Base-by-base conservation (phyloP, 805 yeast species). In the Yarrowia sp. region DNA sequence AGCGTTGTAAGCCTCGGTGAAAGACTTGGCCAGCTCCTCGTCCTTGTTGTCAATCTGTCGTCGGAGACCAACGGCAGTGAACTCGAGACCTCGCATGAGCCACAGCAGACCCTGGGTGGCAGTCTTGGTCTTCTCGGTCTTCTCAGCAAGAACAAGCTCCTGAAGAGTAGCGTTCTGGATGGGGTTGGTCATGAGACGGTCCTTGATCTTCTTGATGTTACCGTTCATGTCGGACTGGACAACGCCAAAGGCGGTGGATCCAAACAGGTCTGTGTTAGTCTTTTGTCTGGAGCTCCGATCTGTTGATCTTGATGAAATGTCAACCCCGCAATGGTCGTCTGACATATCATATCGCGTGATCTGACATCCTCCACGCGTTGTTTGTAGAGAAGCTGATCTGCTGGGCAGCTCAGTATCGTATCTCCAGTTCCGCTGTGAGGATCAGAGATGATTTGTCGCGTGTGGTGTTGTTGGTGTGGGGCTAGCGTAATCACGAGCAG, bases 91-190 rank as follows among this genome's bases (percentile, higher is more conserved):
- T 73, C 81, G 73, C 32, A 86, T 81, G 70, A 91, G 83, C 97
- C 97, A 91, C 71, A 91, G 78, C 69, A 91, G 82, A 43, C 96
- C 97, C 77, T 92, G 97, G 11, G 97, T 91, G 44, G 97, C 96
- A 67, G 86, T 86, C 75, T 87, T 89, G 71, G 81, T 80, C 76
- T 84, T 84, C 69, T 84, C 84, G 42, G 80, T 81, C 47, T 84
- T 86, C 79, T 91, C 97, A 65, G 86, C 79, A 67, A 88, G 77
- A 38, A 92, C 87, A 74, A 91, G 80, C 67, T 84, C 91, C 78
- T 92, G 96, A 71, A 91, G 81, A 31, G 96, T 87, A n/a, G 78
- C 73, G 33, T 89, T 80, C 64, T 78, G 76, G 43, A 78, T 83
- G 50, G 96, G 96, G 65, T 85, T 83, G 8, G 85, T 81, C 66